Base-by-base conservation (phyloP, 768 basidiomycete species). In the Sarcodon aspratus region DNA sequence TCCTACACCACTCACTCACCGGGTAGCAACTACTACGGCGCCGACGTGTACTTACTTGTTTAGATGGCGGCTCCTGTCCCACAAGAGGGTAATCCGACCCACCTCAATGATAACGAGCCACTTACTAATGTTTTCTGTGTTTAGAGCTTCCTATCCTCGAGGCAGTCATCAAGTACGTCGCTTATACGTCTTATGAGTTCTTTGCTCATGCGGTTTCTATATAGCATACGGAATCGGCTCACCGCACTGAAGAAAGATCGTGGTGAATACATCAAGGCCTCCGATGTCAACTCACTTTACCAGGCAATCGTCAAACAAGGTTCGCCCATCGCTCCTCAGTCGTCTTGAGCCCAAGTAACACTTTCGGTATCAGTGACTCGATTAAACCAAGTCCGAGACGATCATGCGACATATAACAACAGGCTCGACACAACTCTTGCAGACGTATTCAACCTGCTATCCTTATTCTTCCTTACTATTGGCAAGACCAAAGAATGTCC, bases 381-480 rank as follows among this genome's bases (percentile, higher is more conserved):
- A 60, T 71, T 99, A 45, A 97, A 96, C 66, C 84, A 89, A 55
- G 82, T 96, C 46, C 81, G 95, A 53, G 87, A 85, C 59, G 85
- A 85, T 55, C 76, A 71, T 52, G 76, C 78, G 17, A 69, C 76
- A 8, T 79, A 81, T 67, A 86, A 82, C 60, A 99, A 98, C 65
- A 75, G 96, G 46, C 74, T 99, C 42, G 96, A 99, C 68, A 94
- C 91, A 6, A 88, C 92, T 4, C 80, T 99, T 43, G 83, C 90
- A 31, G 96, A 99, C 67, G 95, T 98, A 35, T 98, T 98, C 69
- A 84, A 79, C 60, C 75, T 99, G 45, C 78, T 99, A 40, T 95
- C 92, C 11, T 77, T 99, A 55, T 97, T 96, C 75, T 99, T 93
- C 72, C 81, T 99, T 57, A 96, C 94, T 35, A 93, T 99, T 53